phyloP scores from a whole-genome alignment of 116 monocot species.

The Trichopus zeylanicus region DNA sequence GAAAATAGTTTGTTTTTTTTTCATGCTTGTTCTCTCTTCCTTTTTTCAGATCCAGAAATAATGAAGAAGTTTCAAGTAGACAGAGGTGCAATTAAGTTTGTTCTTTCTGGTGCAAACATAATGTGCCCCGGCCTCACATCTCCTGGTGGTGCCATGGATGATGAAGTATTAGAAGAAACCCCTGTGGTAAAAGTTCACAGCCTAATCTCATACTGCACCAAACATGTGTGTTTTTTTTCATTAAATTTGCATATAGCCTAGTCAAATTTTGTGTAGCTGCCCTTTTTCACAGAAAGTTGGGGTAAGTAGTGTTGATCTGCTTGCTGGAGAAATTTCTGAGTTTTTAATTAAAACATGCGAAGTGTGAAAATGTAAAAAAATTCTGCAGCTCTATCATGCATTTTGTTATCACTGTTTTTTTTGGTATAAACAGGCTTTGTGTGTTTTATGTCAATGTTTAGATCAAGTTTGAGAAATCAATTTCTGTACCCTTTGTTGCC shows the following conservation, averaged over 20 bases:
- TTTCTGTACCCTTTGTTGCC: slow-evolving; percentile 13
- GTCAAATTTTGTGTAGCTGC: not conserved
- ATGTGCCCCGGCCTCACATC: slow-evolving; percentile 99
- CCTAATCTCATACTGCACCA: not conserved
- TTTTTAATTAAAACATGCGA: too few species aligned
- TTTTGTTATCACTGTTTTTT: too few species aligned
- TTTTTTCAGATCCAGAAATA: slow-evolving; percentile 75
- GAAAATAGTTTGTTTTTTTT: too few species aligned
- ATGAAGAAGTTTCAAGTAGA: slow-evolving; percentile 99
- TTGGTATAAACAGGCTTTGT: not conserved
- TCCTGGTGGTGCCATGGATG: slow-evolving; percentile 79
- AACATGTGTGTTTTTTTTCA: not conserved
- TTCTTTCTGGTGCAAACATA: slow-evolving; percentile 96
- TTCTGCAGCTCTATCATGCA: too few species aligned
- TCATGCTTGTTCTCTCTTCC: not conserved
- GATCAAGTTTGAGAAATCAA: slow-evolving; percentile 1
- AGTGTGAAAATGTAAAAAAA: too few species aligned
- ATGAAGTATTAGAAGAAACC: slow-evolving; percentile 62
- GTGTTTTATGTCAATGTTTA: not conserved
- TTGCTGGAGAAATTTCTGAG: too few species aligned
- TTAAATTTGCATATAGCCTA: not conserved
- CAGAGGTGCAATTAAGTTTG: slow-evolving; percentile 93
- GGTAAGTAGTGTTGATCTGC: too few species aligned
- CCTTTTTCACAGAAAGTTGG: too few species aligned
- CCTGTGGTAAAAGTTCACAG: slow-evolving; percentile 62